Evolutionary conservation across 2,329 filamentous ascomycete species (phyloP).

Genomic region (Mollisiaceae sp.): DNA sequence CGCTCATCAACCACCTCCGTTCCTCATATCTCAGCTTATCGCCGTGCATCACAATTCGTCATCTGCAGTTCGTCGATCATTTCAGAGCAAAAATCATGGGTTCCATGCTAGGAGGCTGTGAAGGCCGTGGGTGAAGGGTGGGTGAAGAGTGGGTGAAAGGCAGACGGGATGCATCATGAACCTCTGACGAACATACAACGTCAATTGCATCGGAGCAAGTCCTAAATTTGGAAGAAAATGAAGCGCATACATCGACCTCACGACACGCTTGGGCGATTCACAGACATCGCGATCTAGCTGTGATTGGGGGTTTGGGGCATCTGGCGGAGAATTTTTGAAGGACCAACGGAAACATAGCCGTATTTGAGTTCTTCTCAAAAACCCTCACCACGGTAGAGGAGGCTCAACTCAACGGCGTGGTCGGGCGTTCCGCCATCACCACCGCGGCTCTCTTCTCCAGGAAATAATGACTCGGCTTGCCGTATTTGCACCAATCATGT

Average conservation of each 20-base stretch:
- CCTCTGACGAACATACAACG: background rate
- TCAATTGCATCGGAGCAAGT: background rate
- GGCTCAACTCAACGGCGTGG: background rate
- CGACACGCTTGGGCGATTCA: background rate
- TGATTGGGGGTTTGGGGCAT: background rate
- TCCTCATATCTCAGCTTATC: background rate
- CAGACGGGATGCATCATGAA: background rate
- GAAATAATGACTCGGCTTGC: background rate
- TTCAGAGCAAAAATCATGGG: background rate
- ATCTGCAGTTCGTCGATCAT: background rate
- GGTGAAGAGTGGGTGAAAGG: background rate
- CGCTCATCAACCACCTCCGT: background rate
- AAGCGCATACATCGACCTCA: background rate
- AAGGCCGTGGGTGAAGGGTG: background rate
- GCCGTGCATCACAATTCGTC: background rate
- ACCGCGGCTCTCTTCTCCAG: background rate
- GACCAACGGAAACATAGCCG: background rate
- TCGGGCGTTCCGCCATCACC: background rate
- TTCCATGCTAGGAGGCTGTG: background rate
- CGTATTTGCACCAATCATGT: background rate
- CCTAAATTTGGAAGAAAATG: background rate
- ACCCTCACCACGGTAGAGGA: background rate
- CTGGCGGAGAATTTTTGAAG: background rate
- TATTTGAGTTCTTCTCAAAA: constrained; percentile 4
- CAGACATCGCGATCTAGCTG: background rate